Percentiles rank a stretch among this genome's conserved stretches.
Conservation (phyloP, 1,284 basidiomycete genomes). For the Ganoderma lucidum region DNA sequence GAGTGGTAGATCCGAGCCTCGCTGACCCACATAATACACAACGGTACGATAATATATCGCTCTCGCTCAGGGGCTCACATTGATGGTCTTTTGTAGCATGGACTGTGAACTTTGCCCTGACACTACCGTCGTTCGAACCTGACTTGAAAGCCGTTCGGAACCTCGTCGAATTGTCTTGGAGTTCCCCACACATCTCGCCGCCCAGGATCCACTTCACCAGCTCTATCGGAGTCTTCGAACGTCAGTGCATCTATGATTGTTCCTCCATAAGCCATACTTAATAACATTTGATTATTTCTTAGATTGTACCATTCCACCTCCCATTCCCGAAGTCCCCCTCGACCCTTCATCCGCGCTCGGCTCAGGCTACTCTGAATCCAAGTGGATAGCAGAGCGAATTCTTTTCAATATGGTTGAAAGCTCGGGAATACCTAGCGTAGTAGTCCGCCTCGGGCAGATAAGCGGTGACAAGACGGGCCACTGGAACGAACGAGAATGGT, state of each 20-base stretch:
- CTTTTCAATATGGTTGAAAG: slow-evolving; percentile 32
- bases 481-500: slow-evolving; percentile 55
- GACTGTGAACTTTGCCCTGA: slow-evolving; percentile 46
- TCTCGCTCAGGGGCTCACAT: no score
- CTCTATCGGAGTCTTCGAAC: slow-evolving; percentile 40
- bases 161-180: slow-evolving; percentile 38
- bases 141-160: slow-evolving; percentile 32
- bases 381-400: slow-evolving; percentile 49
- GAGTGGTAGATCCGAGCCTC: slow-evolving; percentile 30
- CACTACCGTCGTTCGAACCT: slow-evolving; percentile 33
- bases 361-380: slow-evolving; percentile 49
- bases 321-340: slow-evolving; percentile 25
- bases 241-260: slow-evolving; percentile 17
- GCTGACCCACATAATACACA: slow-evolving; percentile 44
- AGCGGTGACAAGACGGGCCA: slow-evolving; percentile 47
- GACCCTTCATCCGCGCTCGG: slow-evolving; percentile 39
- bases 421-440: slow-evolving; percentile 37
- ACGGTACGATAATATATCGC: slow-evolving; percentile 35
- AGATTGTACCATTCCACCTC: slow-evolving; percentile 20
- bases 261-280: neutral
- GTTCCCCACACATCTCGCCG: slow-evolving; percentile 28
- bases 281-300: neutral
- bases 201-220: slow-evolving; percentile 42
- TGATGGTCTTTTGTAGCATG: slow-evolving; percentile 37
- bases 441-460: slow-evolving; percentile 53